These are phyloP conservation scores for Tylopilus plumbeoviolaceoides DNA, from an alignment of 768 basidiomycete genomes.

Conservation along the genomic window DNA sequence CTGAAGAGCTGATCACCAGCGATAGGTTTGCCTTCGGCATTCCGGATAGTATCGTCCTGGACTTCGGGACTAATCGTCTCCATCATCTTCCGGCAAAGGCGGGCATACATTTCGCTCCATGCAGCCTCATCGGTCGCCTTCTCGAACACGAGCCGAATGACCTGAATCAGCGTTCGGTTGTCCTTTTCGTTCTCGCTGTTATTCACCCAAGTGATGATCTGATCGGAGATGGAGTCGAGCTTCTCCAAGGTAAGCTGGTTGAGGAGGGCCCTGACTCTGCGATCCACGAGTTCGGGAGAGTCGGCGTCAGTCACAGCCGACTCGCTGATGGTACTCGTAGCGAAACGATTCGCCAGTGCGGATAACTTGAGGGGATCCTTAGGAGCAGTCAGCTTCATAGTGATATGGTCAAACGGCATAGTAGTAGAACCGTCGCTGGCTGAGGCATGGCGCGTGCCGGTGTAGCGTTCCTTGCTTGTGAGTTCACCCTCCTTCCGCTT, in stretches of 20 bases:
- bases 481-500: constrained; percentile 43
- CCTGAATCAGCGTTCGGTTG: constrained; percentile 90
- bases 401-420: too few relatives aligned
- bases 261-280: too few relatives aligned
- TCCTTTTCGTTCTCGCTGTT: constrained; percentile 89
- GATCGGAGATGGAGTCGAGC: constrained; percentile 92
- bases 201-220: constrained; percentile 95
- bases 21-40: constrained; percentile 77
- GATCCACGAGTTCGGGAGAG: too few relatives aligned
- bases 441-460: too few relatives aligned
- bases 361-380: too few relatives aligned
- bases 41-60: constrained; percentile 83
- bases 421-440: too few relatives aligned
- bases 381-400: too few relatives aligned
- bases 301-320: too few relatives aligned
- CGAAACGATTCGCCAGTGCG: too few relatives aligned
- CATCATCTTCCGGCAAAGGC: constrained; percentile 93
- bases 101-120: constrained; percentile 97
- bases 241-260: constrained; percentile 97
- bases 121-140: constrained; percentile 95
- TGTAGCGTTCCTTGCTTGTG: too few relatives aligned
- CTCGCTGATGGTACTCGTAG: too few relatives aligned
- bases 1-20: constrained; percentile 87
- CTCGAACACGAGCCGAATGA: constrained; percentile 94
- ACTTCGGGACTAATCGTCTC: constrained; percentile 86